Conservation (phyloP, 2,329 filamentous ascomycete species). For the Emmonsia crescens region DNA sequence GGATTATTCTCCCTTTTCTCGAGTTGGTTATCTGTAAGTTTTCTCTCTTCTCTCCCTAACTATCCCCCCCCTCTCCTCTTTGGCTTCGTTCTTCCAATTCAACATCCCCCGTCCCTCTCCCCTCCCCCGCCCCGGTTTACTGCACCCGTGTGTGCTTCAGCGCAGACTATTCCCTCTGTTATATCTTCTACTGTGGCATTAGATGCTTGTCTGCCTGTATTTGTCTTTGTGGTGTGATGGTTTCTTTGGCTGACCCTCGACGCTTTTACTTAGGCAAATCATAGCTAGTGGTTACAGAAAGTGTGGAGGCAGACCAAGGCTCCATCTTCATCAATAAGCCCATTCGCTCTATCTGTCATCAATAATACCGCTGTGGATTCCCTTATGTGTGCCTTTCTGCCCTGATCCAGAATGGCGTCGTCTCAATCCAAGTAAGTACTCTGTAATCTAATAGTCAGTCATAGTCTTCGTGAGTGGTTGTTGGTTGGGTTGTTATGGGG, state of each 20-base stretch:
- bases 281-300: not conserved
- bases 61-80: not conserved
- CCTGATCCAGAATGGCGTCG: constrained; percentile 18
- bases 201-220: not conserved
- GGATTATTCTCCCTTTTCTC: not conserved
- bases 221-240: not conserved
- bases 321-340: not conserved
- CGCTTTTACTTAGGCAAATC: not conserved
- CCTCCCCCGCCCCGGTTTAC: not conserved
- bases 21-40: not conserved
- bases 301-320: not conserved
- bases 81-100: not conserved
- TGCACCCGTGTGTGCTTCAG: not conserved
- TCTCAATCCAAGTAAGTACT: constrained; percentile 28
- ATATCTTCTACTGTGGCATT: not conserved
- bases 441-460: not conserved
- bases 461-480: not conserved
- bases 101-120: not conserved
- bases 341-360: not conserved
- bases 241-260: not conserved
- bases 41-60: not conserved
- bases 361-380: not conserved
- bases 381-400: constrained; percentile 5
- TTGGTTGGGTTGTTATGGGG: not conserved
- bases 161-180: not conserved